Evolutionary conservation across 768 basidiomycete genomes (phyloP).

Genomic region (Termitomyces sp.): DNA sequence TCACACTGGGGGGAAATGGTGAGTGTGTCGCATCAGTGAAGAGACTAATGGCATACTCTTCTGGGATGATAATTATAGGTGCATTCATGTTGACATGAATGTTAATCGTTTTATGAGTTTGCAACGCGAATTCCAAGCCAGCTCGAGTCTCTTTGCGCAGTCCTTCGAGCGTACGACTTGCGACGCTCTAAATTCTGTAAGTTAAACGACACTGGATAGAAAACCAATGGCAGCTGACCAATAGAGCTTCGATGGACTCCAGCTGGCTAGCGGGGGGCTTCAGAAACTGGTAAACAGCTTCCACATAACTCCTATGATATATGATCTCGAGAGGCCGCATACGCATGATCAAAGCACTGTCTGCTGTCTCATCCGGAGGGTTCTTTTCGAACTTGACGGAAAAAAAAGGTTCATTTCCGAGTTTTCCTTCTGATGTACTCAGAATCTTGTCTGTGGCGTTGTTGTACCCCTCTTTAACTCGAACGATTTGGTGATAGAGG

Average conservation of each 20-base stretch:
- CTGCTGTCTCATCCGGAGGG: conserved; percentile 87
- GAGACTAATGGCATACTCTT: conserved; percentile 52
- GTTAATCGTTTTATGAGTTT: conserved; percentile 93
- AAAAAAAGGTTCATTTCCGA: conserved; percentile 65
- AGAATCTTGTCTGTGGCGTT: conserved; percentile 6
- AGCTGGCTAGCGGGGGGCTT: conserved; percentile 91
- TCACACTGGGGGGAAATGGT: conserved; percentile 48
- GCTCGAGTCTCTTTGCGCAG: conserved; percentile 91
- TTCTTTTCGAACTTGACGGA: conserved; percentile 88
- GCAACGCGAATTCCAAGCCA: conserved; percentile 88
- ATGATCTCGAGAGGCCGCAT: conserved; percentile 97
- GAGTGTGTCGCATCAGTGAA: background rate
- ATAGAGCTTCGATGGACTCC: conserved; percentile 89
- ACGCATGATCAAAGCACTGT: conserved; percentile 81
- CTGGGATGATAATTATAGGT: conserved; percentile 94
- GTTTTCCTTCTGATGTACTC: conserved; percentile 9
- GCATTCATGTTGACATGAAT: conserved; percentile 96
- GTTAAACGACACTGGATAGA: background rate
- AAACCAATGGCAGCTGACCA: conserved; percentile 43
- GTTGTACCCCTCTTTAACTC: conserved; percentile 37
- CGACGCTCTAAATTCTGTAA: conserved; percentile 56
- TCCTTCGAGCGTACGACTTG: conserved; percentile 90
- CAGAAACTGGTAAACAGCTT: conserved; percentile 88
- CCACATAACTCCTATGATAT: conserved; percentile 91
- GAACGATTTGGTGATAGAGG: conserved; percentile 86